Evolutionary conservation across 2,329 filamentous ascomycete genomes (phyloP).

Genomic region (Fusarium acutatum): DNA sequence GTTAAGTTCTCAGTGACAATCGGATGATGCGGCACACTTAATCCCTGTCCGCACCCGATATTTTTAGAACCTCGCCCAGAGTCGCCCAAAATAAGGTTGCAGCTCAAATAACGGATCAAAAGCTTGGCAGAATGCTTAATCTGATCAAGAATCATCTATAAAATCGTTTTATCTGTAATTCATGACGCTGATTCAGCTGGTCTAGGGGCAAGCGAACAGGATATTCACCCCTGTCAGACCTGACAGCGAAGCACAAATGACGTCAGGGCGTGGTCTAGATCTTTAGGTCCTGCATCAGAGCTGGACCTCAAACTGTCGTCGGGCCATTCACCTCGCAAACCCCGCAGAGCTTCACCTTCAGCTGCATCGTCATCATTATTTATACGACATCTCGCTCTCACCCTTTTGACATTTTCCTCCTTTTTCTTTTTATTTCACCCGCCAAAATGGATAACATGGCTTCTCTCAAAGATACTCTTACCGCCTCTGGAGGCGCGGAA

Average conservation of each 20-base stretch:
- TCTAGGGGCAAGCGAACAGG: neutral
- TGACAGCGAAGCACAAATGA: slow-evolving; percentile 12
- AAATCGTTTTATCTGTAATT: neutral
- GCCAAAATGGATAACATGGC: slow-evolving; percentile 37
- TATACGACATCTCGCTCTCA: neutral
- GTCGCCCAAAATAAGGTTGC: slow-evolving; percentile 6
- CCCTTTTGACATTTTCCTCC: neutral
- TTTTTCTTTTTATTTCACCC: neutral
- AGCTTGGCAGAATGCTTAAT: slow-evolving; percentile 11
- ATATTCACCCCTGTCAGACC: neutral
- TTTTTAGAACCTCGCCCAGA: slow-evolving; percentile 8
- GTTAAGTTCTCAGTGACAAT: neutral
- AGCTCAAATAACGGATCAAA: neutral
- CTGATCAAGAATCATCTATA: neutral
- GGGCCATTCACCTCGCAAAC: neutral
- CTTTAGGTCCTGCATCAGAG: neutral
- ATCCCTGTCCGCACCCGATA: slow-evolving; percentile 8
- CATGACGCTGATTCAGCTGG: neutral
- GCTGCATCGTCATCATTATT: slow-evolving; percentile 2
- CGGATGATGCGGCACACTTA: neutral
- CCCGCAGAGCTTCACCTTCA: slow-evolving; percentile 9
- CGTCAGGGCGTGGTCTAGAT: slow-evolving; percentile 2
- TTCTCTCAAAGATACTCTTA: slow-evolving; percentile 33
- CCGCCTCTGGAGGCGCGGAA: slow-evolving; percentile 39
- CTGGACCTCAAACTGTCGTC: neutral